Base-by-base conservation (phyloP, 345 rosid species). In the Corchorus olitorius region DNA sequence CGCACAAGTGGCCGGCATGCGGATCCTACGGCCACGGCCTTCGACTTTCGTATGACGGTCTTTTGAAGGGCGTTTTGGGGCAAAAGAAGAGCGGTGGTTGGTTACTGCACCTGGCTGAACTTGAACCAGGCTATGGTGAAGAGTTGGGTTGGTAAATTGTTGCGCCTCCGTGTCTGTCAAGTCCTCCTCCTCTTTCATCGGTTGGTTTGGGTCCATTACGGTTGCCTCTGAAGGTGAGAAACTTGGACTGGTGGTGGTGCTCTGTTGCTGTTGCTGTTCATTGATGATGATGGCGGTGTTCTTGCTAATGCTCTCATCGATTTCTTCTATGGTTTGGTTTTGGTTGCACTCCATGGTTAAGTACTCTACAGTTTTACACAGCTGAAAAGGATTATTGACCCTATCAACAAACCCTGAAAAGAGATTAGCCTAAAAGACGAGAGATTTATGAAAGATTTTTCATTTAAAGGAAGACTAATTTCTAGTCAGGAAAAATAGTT, bases 21-120 rank as follows among this genome's bases (percentile, higher is more conserved):
- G 89, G 68, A 91, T 79, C 81, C 97, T 84, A 59, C 94, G 87
- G 52, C 98, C 98, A 5, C 94, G 93, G 48, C 98, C 98, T 71
- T 93, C 97, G 6, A 93, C 98, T 78, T 93, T 93, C 0, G 94
- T 88, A 86, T 93, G 98, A 35, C 97, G 90, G 83, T 93, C 98
- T 76, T 85, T 92, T 0, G 88, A 69, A 8, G 86, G 79, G 16
- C 87, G 79, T 72, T 83, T 89, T 14, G 85, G 75, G 7, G 16
- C 86, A 4, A 66, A 79, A 33, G 80, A 34, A 37, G 80, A 34
- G 43, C 81, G 78, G 45, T 73, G 20, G 66, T 65, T 65, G 65
- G 64, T 27, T 27, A 27, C 27, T 27, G 46, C 61, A 27, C 17
- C 56, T 2, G 74, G 81, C 75, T 70, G 68, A 39, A 77, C 77